phyloP scores from a whole-genome alignment of 2,329 filamentous ascomycete species.

The Malbranchea zuffiana region DNA sequence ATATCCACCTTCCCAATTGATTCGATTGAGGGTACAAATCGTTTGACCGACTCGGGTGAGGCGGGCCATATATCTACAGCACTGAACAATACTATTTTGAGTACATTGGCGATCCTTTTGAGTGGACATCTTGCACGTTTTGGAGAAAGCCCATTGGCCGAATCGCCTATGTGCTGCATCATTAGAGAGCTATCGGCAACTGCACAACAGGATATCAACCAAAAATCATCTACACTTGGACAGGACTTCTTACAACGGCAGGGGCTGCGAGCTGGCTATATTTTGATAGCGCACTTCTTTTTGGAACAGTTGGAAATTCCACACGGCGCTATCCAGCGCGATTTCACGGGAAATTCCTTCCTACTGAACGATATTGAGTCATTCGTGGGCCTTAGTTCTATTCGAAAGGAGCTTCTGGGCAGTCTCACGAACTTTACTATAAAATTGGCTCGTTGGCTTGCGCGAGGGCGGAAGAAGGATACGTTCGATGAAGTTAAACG shows the following conservation, averaged over 20 bases:
- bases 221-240: neutral
- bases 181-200: conserved; percentile 7
- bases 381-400: conserved; percentile 22
- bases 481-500: conserved; percentile 18
- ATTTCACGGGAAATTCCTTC: neutral
- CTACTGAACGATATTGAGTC: conserved; percentile 21
- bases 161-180: conserved; percentile 11
- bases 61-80: conserved; percentile 5
- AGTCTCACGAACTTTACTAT: conserved; percentile 27
- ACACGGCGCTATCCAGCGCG: neutral
- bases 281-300: conserved; percentile 14
- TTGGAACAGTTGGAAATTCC: conserved; percentile 6
- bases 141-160: neutral
- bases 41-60: no score
- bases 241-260: conserved; percentile 1
- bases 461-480: conserved; percentile 17
- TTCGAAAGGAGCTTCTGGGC: conserved; percentile 24
- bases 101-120: conserved; percentile 13
- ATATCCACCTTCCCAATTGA: no score
- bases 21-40: no score
- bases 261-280: conserved; percentile 11
- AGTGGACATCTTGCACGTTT: conserved; percentile 11
- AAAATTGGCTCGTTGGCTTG: conserved; percentile 27
- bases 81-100: conserved; percentile 15
- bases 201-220: conserved; percentile 10